Evolutionary conservation across 495 filamentous ascomycete species (phyloP).

Genomic region (Daldinia loculata): DNA sequence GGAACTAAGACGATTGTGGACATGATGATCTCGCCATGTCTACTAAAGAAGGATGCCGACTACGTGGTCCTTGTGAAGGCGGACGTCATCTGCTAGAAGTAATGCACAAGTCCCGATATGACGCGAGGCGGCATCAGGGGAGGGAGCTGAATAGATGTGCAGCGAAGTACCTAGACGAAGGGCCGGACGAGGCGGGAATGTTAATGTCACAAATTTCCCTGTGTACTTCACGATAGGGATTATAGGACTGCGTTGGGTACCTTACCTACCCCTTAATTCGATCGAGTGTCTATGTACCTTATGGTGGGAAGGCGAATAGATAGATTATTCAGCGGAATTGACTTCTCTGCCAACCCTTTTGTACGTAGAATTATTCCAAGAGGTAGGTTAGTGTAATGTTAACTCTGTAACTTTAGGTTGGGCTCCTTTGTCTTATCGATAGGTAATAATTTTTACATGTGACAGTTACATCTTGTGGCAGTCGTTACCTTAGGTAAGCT

Average conservation of each 20-base stretch:
- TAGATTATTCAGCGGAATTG: conserved; percentile 1
- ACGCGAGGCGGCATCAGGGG: neutral
- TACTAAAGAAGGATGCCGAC: conserved; percentile 40
- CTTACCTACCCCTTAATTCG: neutral
- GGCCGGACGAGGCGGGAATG: neutral
- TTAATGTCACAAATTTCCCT: neutral
- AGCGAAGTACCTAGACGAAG: neutral
- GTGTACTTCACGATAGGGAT: conserved; percentile 8
- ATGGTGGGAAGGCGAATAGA: neutral
- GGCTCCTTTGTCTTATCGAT: neutral
- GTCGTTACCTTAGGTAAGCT: neutral
- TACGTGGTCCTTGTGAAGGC: conserved; percentile 43
- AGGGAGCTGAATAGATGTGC: neutral
- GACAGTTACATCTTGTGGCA: neutral
- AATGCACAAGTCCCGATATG: neutral
- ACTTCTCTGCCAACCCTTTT: neutral
- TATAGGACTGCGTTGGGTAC: neutral
- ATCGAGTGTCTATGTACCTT: neutral
- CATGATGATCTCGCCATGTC: conserved; percentile 42
- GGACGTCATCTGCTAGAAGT: conserved; percentile 39
- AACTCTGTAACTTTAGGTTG: too few relatives aligned
- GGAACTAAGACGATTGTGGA: conserved; percentile 30
- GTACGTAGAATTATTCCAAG: too few relatives aligned
- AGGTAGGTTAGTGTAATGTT: too few relatives aligned
- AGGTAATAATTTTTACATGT: neutral